These are phyloP conservation scores for Scedosporium dehoogii DNA, from an alignment of 2,329 filamentous ascomycete species.

Conservation along the genomic window DNA sequence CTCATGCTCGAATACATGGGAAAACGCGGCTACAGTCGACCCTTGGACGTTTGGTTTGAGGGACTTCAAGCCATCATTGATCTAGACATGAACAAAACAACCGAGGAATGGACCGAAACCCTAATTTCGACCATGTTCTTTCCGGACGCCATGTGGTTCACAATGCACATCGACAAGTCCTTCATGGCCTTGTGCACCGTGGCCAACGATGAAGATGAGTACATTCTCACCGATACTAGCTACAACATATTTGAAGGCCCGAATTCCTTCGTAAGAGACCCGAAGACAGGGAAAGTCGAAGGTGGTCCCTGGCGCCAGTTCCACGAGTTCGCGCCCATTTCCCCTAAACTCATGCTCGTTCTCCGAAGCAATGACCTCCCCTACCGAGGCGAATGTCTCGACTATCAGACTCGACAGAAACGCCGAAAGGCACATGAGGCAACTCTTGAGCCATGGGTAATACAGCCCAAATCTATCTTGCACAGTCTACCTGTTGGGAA, in stretches of 20 bases:
- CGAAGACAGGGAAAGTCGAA: conserved; percentile 9
- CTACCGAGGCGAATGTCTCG: conserved; percentile 13
- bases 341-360: conserved; percentile 18
- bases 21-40: conserved; percentile 12
- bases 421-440: conserved; percentile 3
- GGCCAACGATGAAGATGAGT: conserved; percentile 12
- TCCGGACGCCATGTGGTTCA: conserved; percentile 16
- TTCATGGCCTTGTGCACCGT: conserved; percentile 21
- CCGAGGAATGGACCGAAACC: conserved; percentile 12
- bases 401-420: conserved; percentile 5
- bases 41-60: conserved; percentile 20
- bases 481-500: conserved; percentile 16
- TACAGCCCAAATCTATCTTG: conserved; percentile 3
- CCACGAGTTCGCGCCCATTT: conserved; percentile 20
- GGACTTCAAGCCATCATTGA: conserved; percentile 17
- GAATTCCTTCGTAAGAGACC: conserved; percentile 10
- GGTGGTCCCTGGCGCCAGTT: conserved; percentile 8
- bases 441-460: neutral
- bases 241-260: conserved; percentile 19
- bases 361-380: conserved; percentile 14
- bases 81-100: conserved; percentile 16
- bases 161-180: conserved; percentile 12
- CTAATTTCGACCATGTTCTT: conserved; percentile 14
- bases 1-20: conserved; percentile 15
- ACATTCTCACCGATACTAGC: conserved; percentile 14